Evolutionary conservation across 352 stramenopile species (phyloP).

Genomic region (Halophytophthora polymorphica): DNA sequence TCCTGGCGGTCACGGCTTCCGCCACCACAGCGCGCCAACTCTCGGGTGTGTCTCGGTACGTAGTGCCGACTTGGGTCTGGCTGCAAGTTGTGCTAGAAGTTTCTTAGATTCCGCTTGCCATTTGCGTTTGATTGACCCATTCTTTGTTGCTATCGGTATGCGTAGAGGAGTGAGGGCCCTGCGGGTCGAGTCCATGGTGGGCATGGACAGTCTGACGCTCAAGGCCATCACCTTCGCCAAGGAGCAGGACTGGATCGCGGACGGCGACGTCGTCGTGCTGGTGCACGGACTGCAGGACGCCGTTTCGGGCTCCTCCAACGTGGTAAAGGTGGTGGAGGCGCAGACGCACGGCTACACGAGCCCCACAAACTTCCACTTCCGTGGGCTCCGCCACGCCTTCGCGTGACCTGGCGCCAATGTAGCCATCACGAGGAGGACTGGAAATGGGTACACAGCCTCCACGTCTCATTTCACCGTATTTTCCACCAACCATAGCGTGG

Average conservation of each 20-base stretch:
- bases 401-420: slow-evolving; percentile 12
- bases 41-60: slow-evolving; percentile 73
- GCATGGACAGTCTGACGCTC: slow-evolving; percentile 83
- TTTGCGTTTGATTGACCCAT: slow-evolving; percentile 1
- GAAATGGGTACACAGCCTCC: too few relatives aligned
- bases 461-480: too few relatives aligned
- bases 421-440: neutral
- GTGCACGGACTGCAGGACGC: slow-evolving; percentile 88
- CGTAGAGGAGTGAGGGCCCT: slow-evolving; percentile 63
- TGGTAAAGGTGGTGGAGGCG: slow-evolving; percentile 88
- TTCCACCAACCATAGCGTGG: too few relatives aligned
- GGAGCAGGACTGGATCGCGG: slow-evolving; percentile 72
- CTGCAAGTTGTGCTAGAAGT: too few relatives aligned
- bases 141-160: slow-evolving; percentile 4
- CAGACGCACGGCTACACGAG: slow-evolving; percentile 63
- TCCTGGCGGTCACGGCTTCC: slow-evolving; percentile 89
- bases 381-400: slow-evolving; percentile 37
- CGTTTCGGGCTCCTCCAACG: slow-evolving; percentile 80
- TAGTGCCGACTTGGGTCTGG: too few relatives aligned
- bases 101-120: too few relatives aligned
- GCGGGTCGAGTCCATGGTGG: slow-evolving; percentile 73
- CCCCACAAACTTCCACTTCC: slow-evolving; percentile 65
- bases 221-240: slow-evolving; percentile 84
- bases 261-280: slow-evolving; percentile 86
- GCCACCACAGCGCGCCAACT: slow-evolving; percentile 66